Evolutionary conservation across 108 stramenopile genomes (phyloP).

Genomic region (Mediolabrus comicus): DNA sequence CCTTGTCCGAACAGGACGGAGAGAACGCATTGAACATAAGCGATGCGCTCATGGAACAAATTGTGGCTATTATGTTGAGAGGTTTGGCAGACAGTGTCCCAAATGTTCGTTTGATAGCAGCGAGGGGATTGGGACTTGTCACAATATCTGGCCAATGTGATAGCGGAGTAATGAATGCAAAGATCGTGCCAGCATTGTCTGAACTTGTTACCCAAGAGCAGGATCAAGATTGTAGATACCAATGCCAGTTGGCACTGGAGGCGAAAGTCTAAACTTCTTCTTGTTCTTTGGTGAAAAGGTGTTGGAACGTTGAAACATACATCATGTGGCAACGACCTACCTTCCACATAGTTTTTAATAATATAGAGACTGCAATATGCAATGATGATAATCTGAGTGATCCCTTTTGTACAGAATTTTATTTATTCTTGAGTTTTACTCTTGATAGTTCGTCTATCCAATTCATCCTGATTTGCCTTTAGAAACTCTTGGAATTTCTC

Average conservation of each 20-base stretch:
- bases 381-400: not conserved
- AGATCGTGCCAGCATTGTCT: conserved; percentile 44
- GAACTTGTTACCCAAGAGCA: conserved; percentile 35
- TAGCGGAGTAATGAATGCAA: conserved; percentile 31
- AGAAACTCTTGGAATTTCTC: conserved; percentile 80
- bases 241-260: conserved; percentile 39
- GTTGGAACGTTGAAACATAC: not conserved
- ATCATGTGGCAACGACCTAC: not conserved
- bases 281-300: not conserved
- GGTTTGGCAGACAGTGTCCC: conserved; percentile 78
- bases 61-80: conserved; percentile 51
- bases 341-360: not conserved
- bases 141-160: conserved; percentile 37
- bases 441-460: conserved; percentile 39
- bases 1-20: conserved; percentile 44
- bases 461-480: conserved; percentile 54
- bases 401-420: not conserved
- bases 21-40: conserved; percentile 42
- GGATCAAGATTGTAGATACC: conserved; percentile 54
- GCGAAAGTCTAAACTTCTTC: conserved; percentile 26
- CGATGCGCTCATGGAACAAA: conserved; percentile 53
- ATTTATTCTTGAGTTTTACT: conserved; percentile 21
- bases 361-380: not conserved
- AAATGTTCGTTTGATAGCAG: conserved; percentile 89
- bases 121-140: conserved; percentile 58